Base-by-base conservation (phyloP, 495 filamentous ascomycete genomes). In the Penicillium goetzii region DNA sequence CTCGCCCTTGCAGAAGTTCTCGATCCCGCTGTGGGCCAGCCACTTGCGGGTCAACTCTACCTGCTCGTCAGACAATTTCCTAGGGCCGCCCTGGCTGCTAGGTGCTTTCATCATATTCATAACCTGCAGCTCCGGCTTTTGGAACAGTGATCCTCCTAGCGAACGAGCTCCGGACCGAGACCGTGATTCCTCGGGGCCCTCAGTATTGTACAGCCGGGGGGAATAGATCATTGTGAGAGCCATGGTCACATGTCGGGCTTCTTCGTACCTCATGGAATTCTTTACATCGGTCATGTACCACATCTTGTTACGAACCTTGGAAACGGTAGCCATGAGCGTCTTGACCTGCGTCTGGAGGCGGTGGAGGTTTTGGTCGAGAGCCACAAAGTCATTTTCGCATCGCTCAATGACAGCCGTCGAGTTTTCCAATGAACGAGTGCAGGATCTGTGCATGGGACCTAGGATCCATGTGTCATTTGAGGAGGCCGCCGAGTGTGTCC, bases 221-320 rank as follows among this genome's bases (percentile, higher is more conserved):
- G 86, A 77, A 65, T 82, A 86, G 53, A 81, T 80, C 95, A 99
- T 99, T n/a, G 88, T 90, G 73, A 99, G 77, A 33, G 95, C 95
- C 60, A 89, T 82, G 12, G 92, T 91, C 12, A 99, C 88, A 72
- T 94, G 89, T 61, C 88, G 88, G 25, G 92, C 92, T 72, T 96
- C 90, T 61, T 96, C 94, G 69, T 97, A 99, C 2, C 86, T 84
- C 45, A 86, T 91, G 19, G 94, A 97, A 69, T 97, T 94, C 59
- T 90, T 89, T 47, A 98, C 95, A 74, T 98, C 95, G 7, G 93
- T 96, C 66, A 95, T 91, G 74, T 97, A 99, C 95, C 95, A 99
- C 92, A 97, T 97, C 81, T 98, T 98, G 74, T 96, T 90, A 45
- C 95, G 84, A 1, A 81, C 70, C 51, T 76, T 78, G 50, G 71